A percentile compares a stretch with the other conserved stretches of the same genome.
phyloP scores from a whole-genome alignment of 805 yeast genomes.

The Dipodascus albidus region DNA sequence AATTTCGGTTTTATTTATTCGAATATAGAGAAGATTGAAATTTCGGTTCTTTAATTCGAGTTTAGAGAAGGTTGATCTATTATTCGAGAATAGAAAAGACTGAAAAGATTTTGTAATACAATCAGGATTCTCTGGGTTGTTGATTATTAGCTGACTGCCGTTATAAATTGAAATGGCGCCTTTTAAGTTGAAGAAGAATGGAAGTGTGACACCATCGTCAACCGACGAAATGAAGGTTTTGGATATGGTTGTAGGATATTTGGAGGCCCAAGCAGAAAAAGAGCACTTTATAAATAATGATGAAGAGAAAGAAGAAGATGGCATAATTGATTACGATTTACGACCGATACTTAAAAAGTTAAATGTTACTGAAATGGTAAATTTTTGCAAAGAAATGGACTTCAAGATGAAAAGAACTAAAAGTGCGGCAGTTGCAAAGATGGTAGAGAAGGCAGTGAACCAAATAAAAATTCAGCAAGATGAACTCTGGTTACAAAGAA shows the following conservation, averaged over 20 bases:
- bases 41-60: too few relatives aligned
- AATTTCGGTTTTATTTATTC: neutral
- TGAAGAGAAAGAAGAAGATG: neutral
- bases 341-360: neutral
- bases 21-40: too few relatives aligned
- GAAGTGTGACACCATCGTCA: neutral
- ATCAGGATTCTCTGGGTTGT: too few relatives aligned
- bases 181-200: neutral
- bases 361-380: conserved; percentile 3
- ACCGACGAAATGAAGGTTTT: neutral
- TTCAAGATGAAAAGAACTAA: conserved; percentile 59
- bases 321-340: neutral
- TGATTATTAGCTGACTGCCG: too few relatives aligned
- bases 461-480: conserved; percentile 24
- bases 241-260: neutral
- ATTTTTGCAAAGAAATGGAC: conserved; percentile 47
- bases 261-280: neutral
- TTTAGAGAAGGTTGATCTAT: too few relatives aligned
- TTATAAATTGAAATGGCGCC: neutral
- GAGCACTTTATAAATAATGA: neutral
- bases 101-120: too few relatives aligned
- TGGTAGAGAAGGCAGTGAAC: conserved; percentile 48
- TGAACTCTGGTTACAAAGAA: conserved; percentile 29
- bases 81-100: too few relatives aligned
- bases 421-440: conserved; percentile 46